A percentile compares a stretch with the other conserved stretches of the same genome.
phyloP scores from a whole-genome alignment of 495 filamentous ascomycete genomes.

The Xylaria cubensis region DNA sequence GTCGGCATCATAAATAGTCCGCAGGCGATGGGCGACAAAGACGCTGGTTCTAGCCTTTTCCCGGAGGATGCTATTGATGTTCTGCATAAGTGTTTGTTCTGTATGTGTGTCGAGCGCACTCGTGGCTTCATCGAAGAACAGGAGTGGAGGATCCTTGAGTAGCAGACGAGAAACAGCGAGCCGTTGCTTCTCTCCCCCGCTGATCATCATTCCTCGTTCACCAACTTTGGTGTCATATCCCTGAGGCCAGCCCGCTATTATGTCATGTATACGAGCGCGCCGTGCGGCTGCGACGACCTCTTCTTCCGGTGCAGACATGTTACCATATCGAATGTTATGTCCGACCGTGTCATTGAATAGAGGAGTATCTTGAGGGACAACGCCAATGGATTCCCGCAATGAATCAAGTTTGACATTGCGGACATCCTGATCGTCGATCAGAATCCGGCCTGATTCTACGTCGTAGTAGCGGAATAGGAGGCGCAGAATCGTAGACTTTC shows the following conservation, averaged over 20 bases:
- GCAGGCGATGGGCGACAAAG: conserved; percentile 89
- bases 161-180: conserved; percentile 86
- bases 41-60: conserved; percentile 90
- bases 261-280: conserved; percentile 83
- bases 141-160: conserved; percentile 87
- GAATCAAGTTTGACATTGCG: conserved; percentile 82
- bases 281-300: conserved; percentile 77
- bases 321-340: conserved; percentile 96
- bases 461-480: conserved; percentile 96
- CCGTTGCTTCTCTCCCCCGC: conserved; percentile 94
- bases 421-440: conserved; percentile 93
- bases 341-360: conserved; percentile 95
- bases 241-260: conserved; percentile 76
- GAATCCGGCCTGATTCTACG: conserved; percentile 82
- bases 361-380: conserved; percentile 96
- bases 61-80: conserved; percentile 91
- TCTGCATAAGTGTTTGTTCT: conserved; percentile 86
- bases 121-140: conserved; percentile 99
- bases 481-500: conserved; percentile 91
- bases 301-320: conserved; percentile 76
- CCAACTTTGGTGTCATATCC: conserved; percentile 93
- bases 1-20: conserved; percentile 95
- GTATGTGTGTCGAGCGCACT: conserved; percentile 96
- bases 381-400: conserved; percentile 84
- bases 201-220: conserved; percentile 98